phyloP scores from a whole-genome alignment of 2,329 filamentous ascomycete genomes.

The Fusarium metavorans region DNA sequence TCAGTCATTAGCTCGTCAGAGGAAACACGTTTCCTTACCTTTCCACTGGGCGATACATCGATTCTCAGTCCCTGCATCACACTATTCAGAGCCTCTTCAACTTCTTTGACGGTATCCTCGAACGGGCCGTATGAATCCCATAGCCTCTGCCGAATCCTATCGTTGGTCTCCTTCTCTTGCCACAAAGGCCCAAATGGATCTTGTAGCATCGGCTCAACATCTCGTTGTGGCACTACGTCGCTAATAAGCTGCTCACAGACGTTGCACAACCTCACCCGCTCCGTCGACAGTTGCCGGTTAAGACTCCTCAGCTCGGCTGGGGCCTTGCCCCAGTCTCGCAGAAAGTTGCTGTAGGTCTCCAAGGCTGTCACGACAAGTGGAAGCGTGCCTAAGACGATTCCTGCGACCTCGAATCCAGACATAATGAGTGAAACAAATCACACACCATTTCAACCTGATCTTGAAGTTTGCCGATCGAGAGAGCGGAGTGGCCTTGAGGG shows the following conservation, averaged over 20 bases:
- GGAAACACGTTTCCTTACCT: neutral
- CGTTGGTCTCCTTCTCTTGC: conserved; percentile 30
- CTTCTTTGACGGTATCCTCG: conserved; percentile 35
- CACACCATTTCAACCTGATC: neutral
- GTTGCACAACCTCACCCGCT: conserved; percentile 45
- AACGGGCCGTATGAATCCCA: conserved; percentile 41
- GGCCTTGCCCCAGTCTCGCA: conserved; percentile 32
- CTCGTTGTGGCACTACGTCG: conserved; percentile 33
- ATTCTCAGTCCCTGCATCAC: conserved; percentile 24
- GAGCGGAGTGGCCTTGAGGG: neutral
- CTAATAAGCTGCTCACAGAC: conserved; percentile 47
- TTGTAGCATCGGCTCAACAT: conserved; percentile 47
- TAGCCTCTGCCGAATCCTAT: conserved; percentile 39
- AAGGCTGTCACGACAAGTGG: conserved; percentile 31
- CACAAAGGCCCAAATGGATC: conserved; percentile 46
- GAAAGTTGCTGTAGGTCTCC: conserved; percentile 36
- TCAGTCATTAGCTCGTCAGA: rapidly evolving
- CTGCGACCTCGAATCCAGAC: conserved; percentile 41
- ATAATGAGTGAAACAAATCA: conserved; percentile 3
- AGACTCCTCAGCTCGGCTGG: conserved; percentile 41
- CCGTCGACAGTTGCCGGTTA: conserved; percentile 38
- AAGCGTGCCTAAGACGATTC: conserved; percentile 37
- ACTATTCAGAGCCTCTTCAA: conserved; percentile 36
- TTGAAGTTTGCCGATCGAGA: neutral
- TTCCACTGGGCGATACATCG: neutral